Base-by-base conservation (phyloP, 495 filamentous ascomycete genomes). In the Penicilliopsis zonata region DNA sequence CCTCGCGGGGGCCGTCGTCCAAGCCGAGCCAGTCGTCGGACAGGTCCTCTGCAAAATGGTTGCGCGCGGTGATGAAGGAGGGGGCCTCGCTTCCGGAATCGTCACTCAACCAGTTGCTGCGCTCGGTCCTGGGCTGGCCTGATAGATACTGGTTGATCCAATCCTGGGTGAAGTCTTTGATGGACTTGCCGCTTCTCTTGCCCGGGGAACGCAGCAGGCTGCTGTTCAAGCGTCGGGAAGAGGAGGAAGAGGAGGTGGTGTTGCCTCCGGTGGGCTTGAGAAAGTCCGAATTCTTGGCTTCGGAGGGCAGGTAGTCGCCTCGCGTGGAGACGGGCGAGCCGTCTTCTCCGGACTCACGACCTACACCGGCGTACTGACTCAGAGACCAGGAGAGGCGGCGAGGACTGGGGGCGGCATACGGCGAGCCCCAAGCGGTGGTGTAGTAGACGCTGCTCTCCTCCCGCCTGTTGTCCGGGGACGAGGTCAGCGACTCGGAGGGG, bases 111-210 rank as follows among this genome's bases (percentile, higher is more conserved):
- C 80, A 85, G 49, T 79, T 73, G 23, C 68, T 69, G 32, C 69
- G 66, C 50, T 83, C 80, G 32, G 70, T 69, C 24, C 68, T 55
- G 25, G 60, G 61, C 40, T 74, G 72, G 39, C 69, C 66, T 7
- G 72, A 68, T 5, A 80, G 74, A 41, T 82, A 79, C 41, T 80
- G 76, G 23, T 80, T 74, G 37, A 85, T 79, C 80, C 80, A 85
- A 59, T 80, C 78, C 45, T 82, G 72, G 1, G 78, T 83, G 33
- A 82, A 74, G 26, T 79, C 77, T 32, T 59, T 57, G 29, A 60
- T 58, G 2, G 59, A 56, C 33, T 52, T 55, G 10, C 46, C 70
- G 54, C 22, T 69, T 52, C 40, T 67, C 47, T 42, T 35, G 25
- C 41, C 47, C 5, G 45, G 40, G 13, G 50, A 51, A 15, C 42